Conservation (phyloP, 345 rosid species). For the Nasturtium officinale region DNA sequence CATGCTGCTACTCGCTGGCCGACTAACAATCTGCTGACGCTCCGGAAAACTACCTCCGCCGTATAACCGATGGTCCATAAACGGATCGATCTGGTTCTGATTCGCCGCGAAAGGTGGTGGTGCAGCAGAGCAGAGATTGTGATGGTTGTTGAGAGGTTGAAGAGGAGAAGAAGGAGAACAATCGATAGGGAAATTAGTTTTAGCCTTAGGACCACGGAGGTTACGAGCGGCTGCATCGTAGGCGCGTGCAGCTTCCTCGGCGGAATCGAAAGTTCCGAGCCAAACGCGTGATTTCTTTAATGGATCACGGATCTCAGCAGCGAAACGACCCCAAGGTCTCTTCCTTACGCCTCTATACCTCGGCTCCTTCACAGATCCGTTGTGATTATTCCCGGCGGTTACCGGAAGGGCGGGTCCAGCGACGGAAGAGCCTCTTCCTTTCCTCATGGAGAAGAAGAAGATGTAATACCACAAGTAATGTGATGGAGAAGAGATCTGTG, state of each 20-base stretch:
- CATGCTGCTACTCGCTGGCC: conserved; percentile 86
- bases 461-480: conserved; percentile 32
- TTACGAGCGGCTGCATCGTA: conserved; percentile 81
- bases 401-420: conserved; percentile 39
- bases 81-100: conserved; percentile 44
- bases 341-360: conserved; percentile 90
- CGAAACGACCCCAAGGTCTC: conserved; percentile 91
- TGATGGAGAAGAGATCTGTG: conserved; percentile 40
- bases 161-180: conserved; percentile 42
- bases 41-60: conserved; percentile 47
- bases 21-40: conserved; percentile 40
- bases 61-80: conserved; percentile 56
- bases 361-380: conserved; percentile 57
- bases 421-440: conserved; percentile 58
- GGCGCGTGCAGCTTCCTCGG: conserved; percentile 89
- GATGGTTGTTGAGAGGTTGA: conserved; percentile 38
- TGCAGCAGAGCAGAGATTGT: conserved; percentile 29
- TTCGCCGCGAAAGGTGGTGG: conserved; percentile 23
- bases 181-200: conserved; percentile 72
- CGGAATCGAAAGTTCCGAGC: conserved; percentile 95
- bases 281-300: conserved; percentile 81
- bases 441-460: conserved; percentile 50
- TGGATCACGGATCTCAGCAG: conserved; percentile 97
- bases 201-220: conserved; percentile 90
- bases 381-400: conserved; percentile 15